phyloP scores from a whole-genome alignment of 148 eudicot genomes.

The Pharnaceum exiguum region DNA sequence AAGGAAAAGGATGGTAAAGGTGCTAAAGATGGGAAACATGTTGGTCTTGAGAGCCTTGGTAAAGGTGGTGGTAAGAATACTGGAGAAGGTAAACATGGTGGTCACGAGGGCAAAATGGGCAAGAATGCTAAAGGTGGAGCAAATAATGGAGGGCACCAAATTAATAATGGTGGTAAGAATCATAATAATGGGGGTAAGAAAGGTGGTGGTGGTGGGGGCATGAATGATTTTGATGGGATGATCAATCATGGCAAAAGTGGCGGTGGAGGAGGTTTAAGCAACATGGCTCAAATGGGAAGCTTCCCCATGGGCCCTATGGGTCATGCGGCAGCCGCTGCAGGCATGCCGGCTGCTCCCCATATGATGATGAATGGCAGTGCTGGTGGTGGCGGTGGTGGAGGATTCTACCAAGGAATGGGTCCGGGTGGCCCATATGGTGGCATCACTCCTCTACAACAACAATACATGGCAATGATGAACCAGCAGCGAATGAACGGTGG shows the following conservation, averaged over 20 bases:
- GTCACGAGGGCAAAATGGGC: slow-evolving; percentile 17
- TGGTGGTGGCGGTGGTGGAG: slow-evolving; percentile 21
- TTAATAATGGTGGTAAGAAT: slow-evolving; percentile 12
- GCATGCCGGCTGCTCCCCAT: slow-evolving; percentile 40
- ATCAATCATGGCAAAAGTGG: slow-evolving; percentile 25
- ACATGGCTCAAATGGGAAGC: slow-evolving; percentile 45
- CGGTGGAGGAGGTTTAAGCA: slow-evolving; percentile 16
- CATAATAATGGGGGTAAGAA: slow-evolving; percentile 22
- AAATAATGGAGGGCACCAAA: slow-evolving; percentile 18
- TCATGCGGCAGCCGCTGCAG: slow-evolving; percentile 39
- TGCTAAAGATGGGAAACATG: slow-evolving; percentile 25
- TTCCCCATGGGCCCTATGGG: slow-evolving; percentile 52
- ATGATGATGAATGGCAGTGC: slow-evolving; percentile 25
- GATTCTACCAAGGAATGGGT: slow-evolving; percentile 51
- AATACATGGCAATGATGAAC: slow-evolving; percentile 84
- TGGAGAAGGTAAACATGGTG: slow-evolving; percentile 29
- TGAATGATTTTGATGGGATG: slow-evolving; percentile 23
- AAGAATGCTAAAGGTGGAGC: slow-evolving; percentile 13
- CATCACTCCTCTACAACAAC: slow-evolving; percentile 44
- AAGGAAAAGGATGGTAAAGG: slow-evolving; percentile 25
- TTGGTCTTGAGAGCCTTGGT: slow-evolving; percentile 14
- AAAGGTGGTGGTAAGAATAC: slow-evolving; percentile 20
- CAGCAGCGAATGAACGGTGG: slow-evolving; percentile 53
- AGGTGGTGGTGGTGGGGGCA: slow-evolving; percentile 34
- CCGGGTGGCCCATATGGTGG: slow-evolving; percentile 39